Evolutionary conservation across 2,329 filamentous ascomycete genomes (phyloP).

Genomic region (Alternaria ventricosa): DNA sequence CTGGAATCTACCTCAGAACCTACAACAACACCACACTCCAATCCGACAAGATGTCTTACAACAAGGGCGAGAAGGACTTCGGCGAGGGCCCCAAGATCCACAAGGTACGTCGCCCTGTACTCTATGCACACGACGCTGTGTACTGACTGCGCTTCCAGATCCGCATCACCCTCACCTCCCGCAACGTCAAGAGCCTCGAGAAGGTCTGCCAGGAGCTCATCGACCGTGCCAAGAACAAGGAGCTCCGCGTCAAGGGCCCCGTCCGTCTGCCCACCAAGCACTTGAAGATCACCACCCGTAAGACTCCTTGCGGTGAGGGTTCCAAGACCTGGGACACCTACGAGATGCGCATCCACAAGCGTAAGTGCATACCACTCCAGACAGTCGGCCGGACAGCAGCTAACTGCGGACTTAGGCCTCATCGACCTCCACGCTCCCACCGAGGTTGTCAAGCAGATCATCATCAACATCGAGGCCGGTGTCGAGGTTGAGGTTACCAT

Average conservation of each 20-base stretch:
- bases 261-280: conserved; percentile 98
- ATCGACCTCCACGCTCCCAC: conserved; percentile 98
- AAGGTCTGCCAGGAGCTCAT: conserved; percentile 93
- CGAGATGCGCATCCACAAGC: conserved; percentile 99
- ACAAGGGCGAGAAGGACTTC: conserved; percentile 92
- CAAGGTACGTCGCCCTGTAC: conserved; percentile 56
- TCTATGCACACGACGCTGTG: background rate
- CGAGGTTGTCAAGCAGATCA: conserved; percentile 96
- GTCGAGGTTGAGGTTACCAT: conserved; percentile 94
- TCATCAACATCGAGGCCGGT: conserved; percentile 93
- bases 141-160: conserved; percentile 56
- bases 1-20: conserved; percentile 44
- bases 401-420: conserved; percentile 56
- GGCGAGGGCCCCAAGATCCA: conserved; percentile 94
- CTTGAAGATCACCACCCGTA: conserved; percentile 95
- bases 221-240: conserved; percentile 98
- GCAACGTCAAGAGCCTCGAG: conserved; percentile 93
- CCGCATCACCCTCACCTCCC: conserved; percentile 95
- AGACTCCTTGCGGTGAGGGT: conserved; percentile 99
- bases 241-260: conserved; percentile 96
- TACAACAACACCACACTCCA: conserved; percentile 26
- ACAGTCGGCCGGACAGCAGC: background rate
- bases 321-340: conserved; percentile 99
- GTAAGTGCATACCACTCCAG: conserved; percentile 44
- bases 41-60: conserved; percentile 46